Base-by-base conservation (phyloP, 495 filamentous ascomycete genomes). In the Staphylotrichum tortipilum region DNA sequence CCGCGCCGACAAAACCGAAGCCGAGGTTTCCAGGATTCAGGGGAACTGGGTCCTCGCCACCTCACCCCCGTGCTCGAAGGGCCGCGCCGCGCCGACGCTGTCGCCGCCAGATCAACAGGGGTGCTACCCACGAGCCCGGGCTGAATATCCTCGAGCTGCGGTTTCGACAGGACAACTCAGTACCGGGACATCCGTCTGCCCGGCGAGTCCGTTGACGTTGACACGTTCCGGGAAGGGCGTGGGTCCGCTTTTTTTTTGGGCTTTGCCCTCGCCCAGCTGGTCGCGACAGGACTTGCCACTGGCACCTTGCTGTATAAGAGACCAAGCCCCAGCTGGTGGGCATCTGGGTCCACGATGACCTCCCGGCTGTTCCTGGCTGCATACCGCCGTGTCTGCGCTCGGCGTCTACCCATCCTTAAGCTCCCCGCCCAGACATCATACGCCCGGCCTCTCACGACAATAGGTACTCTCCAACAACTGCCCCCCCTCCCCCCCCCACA, bases 281-380 rank as follows among this genome's bases (percentile, higher is more conserved):
- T 21, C 23, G 47, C 47, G 34, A 43, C 15, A 24, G 26, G n/a
- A n/a, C n/a, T n/a, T n/a, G n/a, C n/a, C n/a, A n/a, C 52, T 35
- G 47, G 41, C 36, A 17, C 24, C 21, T 26, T 36, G 44, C 31
- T 17, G 36, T 37, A 44, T 44, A 56, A 52, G 44, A 44, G 21
- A 19, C 39, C 17, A 15, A 17, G n/a, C 23, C 44, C 17, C 12
- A 12, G 22, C 26, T 18, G 7, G 3, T 9, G 4, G 31, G 23
- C 15, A 26, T 12, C 33, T 40, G 33, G 44, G n/a, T n/a, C n/a
- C n/a, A 40, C 14, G 15, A 62, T 62, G 59, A 49, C 53, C 47
- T 40, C 40, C 9, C 29, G 47, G 6, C 15, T 57, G 39, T 53
- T 52, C 28, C 38, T 46, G 48, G 56, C 51, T 43, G 47, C 45